Evolutionary conservation across 208 protist genomes (phyloP), one percentile per base, ranked within the genome.

Genomic region (Herpetomonas tarakana): DNA sequence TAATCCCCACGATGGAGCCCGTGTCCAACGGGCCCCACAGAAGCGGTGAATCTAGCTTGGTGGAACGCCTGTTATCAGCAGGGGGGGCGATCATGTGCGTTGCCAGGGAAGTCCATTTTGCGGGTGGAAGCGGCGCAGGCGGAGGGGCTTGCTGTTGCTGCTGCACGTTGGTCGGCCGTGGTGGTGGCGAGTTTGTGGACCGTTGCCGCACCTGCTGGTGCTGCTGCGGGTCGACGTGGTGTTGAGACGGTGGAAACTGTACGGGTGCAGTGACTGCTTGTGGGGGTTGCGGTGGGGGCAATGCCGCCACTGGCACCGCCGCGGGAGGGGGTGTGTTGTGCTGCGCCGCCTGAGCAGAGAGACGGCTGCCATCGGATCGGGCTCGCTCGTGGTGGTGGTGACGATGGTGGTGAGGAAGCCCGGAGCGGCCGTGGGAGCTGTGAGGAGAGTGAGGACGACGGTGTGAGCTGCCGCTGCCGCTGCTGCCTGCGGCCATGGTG

Each of bases 391-490:
- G 35, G 14, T 14, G 35, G 35, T 41, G 35, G 35, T 41, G 35
- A 14, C 35, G 35, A 14, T 41, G 35, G 35, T 41, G 35, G 35
- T 41, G n/a, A n/a, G n/a, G n/a, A n/a, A n/a, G n/a, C n/a, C n/a
- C n/a, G n/a, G n/a, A n/a, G n/a, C n/a, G n/a, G n/a, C n/a, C n/a
- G n/a, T n/a, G 6, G 9, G 35, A 41, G 35, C 14, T 6, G 35
- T 41, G 35, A 6, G 35, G 35, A 41, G 35, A 14, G 35, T 41
- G 35, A 41, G 9, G 60, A 52, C 39, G 60, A 57, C 60, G 50
- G 46, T 19, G 60, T 57, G 26, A 51, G 60, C 51, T 52, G 47
- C 49, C 58, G 58, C 21, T 56, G 58, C 58, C 25, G 50, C 16
- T 51, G 35, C 29, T 51, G 45, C 14, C 52, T 39, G 24, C 27